phyloP scores from a whole-genome alignment of 1,139 yeast species.

The Taphrina confusa region DNA sequence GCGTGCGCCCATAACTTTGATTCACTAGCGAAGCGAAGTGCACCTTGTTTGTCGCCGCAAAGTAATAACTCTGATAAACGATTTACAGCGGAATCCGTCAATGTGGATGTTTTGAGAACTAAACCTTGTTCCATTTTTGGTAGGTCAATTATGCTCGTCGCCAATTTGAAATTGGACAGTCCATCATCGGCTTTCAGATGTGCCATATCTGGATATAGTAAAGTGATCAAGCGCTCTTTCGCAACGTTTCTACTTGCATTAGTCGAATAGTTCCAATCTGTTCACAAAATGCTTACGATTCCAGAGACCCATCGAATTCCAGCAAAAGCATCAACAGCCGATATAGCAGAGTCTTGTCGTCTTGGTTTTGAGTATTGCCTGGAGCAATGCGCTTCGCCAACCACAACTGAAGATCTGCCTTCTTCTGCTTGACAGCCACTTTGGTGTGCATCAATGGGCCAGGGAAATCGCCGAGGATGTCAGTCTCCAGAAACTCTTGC shows the following conservation, averaged over 20 bases:
- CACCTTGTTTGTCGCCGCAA: conserved; percentile 70
- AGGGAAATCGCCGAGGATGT: conserved; percentile 6
- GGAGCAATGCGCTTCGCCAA: conserved; percentile 1
- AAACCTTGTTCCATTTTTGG: not conserved
- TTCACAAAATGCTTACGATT: not conserved
- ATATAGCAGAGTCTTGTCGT: conserved; percentile 11
- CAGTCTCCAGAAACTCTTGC: not conserved
- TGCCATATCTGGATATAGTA: conserved; percentile 11
- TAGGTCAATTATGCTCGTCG: not conserved
- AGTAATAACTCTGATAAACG: conserved; percentile 33
- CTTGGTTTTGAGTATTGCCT: not conserved
- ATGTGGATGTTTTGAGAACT: not conserved
- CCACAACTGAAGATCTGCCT: conserved; percentile 13
- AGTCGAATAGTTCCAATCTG: not conserved
- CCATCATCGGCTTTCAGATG: conserved; percentile 2
- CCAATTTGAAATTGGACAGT: conserved; percentile 15
- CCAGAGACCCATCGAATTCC: conserved; percentile 14
- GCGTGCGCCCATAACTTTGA: conserved; percentile 79
- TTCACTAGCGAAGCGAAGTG: conserved; percentile 62
- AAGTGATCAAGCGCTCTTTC: not conserved
- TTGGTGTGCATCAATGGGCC: conserved; percentile 21
- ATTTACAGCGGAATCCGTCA: conserved; percentile 17
- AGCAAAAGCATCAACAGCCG: conserved; percentile 4
- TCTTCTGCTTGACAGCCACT: conserved; percentile 20
- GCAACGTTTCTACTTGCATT: conserved; percentile 6